Evolutionary conservation across 306 rosid genomes (phyloP), one percentile per base, ranked within the genome.

Genomic region (Calophaca sinica): DNA sequence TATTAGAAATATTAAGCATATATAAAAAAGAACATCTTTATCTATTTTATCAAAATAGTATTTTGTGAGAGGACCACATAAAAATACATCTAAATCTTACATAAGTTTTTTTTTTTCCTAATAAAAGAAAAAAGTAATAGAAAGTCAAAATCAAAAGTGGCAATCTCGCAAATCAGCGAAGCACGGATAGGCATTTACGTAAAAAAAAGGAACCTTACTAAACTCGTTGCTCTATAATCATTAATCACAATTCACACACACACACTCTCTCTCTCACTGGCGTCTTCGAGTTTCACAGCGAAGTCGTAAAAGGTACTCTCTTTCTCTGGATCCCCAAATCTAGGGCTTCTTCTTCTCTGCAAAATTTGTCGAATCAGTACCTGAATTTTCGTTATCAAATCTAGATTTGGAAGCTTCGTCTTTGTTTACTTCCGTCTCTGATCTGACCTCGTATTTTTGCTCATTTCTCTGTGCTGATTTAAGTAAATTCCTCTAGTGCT

Each of bases 291-390:
- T 76, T 86, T 86, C 82, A 42, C 76, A 77, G 88, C 87, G 72
- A 74, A 83, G 88, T 80, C 78, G 81, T 73, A 83, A 70, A 79
- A 76, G 88, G 87, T 81, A 28, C 74, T 44, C 53, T 77, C 78
- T 66, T 12, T 54, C 36, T 63, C 61, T 68, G 77, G 86, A 88
- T 88, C 94, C 98, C 89, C 86, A 91, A 94, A 88, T 91, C 89
- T 88, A 91, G 94, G 89, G 86, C 84, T 83, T 74, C 74, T 69
- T 38, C 68, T 45, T 36, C 66, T 70, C 50, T 71, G n/a, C 61
- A 29, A 79, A 69, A 55, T 80, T 73, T 32, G 11, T 45, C 2
- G 10, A 74, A 13, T 52, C 33, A 32, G 35, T 51, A 28, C 74
- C 68, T 75, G 48, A 32, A 62, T 71, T 84, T 76, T 81, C 38